A percentile compares a stretch with the other conserved stretches of the same genome.
These are phyloP conservation scores for Colletotrichum salicis DNA, from an alignment of 2,329 filamentous ascomycete species.

Conservation along the genomic window DNA sequence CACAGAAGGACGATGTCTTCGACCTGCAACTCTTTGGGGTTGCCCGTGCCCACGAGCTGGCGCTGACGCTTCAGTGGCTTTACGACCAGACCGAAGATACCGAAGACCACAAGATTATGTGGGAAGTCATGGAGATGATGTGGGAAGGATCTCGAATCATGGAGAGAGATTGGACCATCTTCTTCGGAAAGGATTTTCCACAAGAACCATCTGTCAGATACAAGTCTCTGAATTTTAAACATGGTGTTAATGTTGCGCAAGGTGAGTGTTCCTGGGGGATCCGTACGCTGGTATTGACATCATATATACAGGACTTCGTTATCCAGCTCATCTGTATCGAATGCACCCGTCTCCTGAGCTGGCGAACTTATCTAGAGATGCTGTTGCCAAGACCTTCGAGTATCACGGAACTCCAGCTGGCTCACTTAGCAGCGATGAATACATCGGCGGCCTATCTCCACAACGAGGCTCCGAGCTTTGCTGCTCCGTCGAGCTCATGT, in stretches of 20 bases:
- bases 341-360: constrained; percentile 50
- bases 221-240: constrained; percentile 49
- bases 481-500: constrained; percentile 47
- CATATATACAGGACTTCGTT: constrained; percentile 48
- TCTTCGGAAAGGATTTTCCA: constrained; percentile 38
- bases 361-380: constrained; percentile 48
- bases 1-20: constrained; percentile 54
- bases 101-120: constrained; percentile 41
- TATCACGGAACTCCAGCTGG: constrained; percentile 54
- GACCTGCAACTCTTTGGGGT: constrained; percentile 48
- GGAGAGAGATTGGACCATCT: constrained; percentile 46
- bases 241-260: constrained; percentile 57
- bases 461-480: constrained; percentile 50
- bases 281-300: neutral
- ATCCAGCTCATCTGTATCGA: constrained; percentile 52
- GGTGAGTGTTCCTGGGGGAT: constrained; percentile 39
- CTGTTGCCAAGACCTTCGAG: constrained; percentile 48
- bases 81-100: constrained; percentile 46
- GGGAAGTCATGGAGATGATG: constrained; percentile 54
- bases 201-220: constrained; percentile 37
- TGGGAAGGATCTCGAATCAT: constrained; percentile 41
- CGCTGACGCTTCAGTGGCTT: constrained; percentile 53
- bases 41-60: constrained; percentile 51
- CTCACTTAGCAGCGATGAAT: constrained; percentile 54
- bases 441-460: constrained; percentile 49